Conservation (phyloP, 2,329 filamentous ascomycete genomes). For the Penicillium sp. region DNA sequence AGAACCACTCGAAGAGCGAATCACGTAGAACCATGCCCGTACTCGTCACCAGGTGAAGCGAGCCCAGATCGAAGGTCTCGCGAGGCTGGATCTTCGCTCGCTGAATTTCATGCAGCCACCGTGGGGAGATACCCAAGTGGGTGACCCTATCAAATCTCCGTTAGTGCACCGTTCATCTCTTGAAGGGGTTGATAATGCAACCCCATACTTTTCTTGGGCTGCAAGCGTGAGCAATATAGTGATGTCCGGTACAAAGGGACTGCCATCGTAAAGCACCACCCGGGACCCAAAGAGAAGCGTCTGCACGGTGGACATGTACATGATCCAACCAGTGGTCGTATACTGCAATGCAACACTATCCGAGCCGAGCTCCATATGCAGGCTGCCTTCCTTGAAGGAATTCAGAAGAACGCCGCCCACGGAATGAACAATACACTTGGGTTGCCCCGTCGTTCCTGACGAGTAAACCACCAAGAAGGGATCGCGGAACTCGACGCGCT, state of each 20-base stretch:
- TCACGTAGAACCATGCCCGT: constrained; percentile 82
- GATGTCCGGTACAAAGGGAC: constrained; percentile 69
- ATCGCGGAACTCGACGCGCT: constrained; percentile 65
- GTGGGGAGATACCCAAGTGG: constrained; percentile 70
- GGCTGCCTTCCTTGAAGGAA: constrained; percentile 57
- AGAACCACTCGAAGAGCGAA: constrained; percentile 75
- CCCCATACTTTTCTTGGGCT: constrained; percentile 42
- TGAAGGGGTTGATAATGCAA: too few species aligned
- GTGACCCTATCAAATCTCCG: constrained; percentile 65
- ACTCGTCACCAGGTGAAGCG: constrained; percentile 60
- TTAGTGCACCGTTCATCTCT: too few species aligned
- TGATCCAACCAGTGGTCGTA: constrained; percentile 80
- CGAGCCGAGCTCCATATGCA: constrained; percentile 50
- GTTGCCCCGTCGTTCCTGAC: constrained; percentile 76
- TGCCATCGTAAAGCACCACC: constrained; percentile 76
- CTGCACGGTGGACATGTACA: constrained; percentile 67
- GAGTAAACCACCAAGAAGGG: constrained; percentile 76
- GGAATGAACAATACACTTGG: constrained; percentile 82
- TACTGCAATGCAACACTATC: constrained; percentile 54
- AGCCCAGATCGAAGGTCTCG: constrained; percentile 60
- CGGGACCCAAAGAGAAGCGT: constrained; percentile 60
- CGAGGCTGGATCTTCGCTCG: constrained; percentile 62
- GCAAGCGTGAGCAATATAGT: constrained; percentile 54
- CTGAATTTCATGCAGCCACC: constrained; percentile 71
- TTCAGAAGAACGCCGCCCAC: constrained; percentile 40